Conservation (phyloP, 768 basidiomycete genomes). For the Phlebiopsis flavidoalba region DNA sequence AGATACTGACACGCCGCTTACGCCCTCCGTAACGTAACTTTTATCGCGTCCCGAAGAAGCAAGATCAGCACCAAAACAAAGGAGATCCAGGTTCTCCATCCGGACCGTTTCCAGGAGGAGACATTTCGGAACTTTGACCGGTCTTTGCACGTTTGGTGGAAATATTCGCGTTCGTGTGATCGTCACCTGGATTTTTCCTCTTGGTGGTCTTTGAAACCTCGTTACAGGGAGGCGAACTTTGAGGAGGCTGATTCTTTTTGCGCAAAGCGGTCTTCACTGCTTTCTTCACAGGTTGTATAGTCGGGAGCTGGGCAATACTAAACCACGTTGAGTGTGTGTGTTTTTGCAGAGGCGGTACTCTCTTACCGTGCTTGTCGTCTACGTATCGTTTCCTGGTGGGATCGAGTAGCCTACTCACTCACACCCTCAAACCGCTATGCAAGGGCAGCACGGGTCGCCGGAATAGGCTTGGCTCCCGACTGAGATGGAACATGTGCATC, state of each 20-base stretch:
- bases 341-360: no score
- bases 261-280: slow-evolving; percentile 17
- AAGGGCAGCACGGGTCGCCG: not conserved
- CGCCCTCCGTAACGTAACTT: not conserved
- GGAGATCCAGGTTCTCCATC: not conserved
- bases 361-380: not conserved
- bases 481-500: not conserved
- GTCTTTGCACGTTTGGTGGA: not conserved
- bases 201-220: slow-evolving; percentile 1
- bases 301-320: not conserved
- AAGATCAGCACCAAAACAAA: not conserved
- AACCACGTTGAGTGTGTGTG: not conserved
- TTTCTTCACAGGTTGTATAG: not conserved
- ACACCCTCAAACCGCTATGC: not conserved
- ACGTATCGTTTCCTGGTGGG: not conserved
- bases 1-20: not conserved
- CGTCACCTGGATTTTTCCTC: slow-evolving; percentile 7
- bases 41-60: not conserved
- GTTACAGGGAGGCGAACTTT: not conserved
- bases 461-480: not conserved
- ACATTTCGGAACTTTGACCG: not conserved
- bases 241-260: slow-evolving; percentile 9
- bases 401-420: not conserved
- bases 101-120: not conserved
- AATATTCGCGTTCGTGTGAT: not conserved